Evolutionary conservation across 352 stramenopile species (phyloP).

Genomic region (Discostella stelligera): DNA sequence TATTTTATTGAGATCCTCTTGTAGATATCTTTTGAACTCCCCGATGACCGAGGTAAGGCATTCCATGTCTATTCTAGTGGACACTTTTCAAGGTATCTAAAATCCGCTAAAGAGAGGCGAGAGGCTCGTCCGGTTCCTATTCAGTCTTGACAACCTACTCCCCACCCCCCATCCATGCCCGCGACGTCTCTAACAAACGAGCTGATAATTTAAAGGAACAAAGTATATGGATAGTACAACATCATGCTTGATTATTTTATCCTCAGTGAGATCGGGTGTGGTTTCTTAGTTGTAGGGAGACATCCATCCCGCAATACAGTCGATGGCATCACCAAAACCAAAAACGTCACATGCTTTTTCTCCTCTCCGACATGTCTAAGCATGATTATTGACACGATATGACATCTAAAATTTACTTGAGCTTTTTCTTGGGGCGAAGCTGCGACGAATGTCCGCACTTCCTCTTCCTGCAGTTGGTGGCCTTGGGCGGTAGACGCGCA

Average conservation of each 20-base stretch:
- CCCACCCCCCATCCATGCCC: neutral
- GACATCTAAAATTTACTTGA: conserved; percentile 93
- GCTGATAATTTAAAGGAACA: neutral
- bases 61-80: no score
- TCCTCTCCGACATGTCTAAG: neutral
- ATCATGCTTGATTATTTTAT: conserved; percentile 26
- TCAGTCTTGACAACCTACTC: no score
- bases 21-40: no score
- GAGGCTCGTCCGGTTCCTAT: no score
- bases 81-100: no score
- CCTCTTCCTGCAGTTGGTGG: conserved; percentile 99
- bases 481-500: conserved; percentile 96
- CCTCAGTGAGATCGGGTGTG: conserved; percentile 9
- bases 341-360: conserved; percentile 8
- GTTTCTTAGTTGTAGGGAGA: neutral
- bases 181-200: neutral
- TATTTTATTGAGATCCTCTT: no score
- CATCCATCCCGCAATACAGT: neutral
- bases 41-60: neutral
- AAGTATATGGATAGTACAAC: conserved; percentile 3
- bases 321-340: neutral
- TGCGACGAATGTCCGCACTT: conserved; percentile 99
- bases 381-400: neutral
- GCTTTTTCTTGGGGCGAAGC: conserved; percentile 99
- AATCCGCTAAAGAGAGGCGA: no score